Evolutionary conservation across 352 stramenopile genomes (phyloP), one percentile per base, ranked within the genome.

Genomic region (Aphanomyces cochlioides): DNA sequence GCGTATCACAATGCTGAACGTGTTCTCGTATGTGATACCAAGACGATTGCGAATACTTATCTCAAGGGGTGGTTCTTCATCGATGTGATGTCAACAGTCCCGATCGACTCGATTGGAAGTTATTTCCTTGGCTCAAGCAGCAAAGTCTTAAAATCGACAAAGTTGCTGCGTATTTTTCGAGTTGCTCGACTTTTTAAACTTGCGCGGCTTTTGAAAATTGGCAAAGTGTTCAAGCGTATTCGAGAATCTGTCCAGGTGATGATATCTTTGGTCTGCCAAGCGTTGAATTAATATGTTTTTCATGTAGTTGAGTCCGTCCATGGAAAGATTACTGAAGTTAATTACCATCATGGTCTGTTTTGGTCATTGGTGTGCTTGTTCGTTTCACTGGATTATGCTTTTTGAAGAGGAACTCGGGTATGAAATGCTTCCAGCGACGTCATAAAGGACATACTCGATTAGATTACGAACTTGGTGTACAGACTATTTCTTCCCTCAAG

Each of bases 281-380:
- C 2, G 28, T 28, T 28, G 28, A 28, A 40, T 40, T 19, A 45
- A 54, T 39, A 8, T 43, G 13, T 34, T 13, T 21, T 5, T 43
- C 34, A 50, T 36, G 5, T 54, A 89, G 82, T 68, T 87, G 48
- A 91, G 79, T 47, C 86, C 84, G 1, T 92, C 84, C 19, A 82
- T 78, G 12, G 86, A 94, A 73, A 77, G 84, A 1, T 70, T 92
- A 10, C 72, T 84, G 59, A 83, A 81, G 17, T 66, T 94, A 38
- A 53, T 94, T 48, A 65, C 87, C 13, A 81, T 92, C 58, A 94
- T 92, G 83, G 78, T 76, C 36, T 69, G 92, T 8, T 88, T 94
- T 67, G 90, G 84, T 34, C 86, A 94, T 69, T 94, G 84, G 84
- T 92, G 87, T 63, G 86, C 83, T 13, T 94, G 86, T n/a, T 69